A percentile compares a stretch with the other conserved stretches of the same genome.
Evolutionary conservation across 73 alveolate species (phyloP).

Genomic region (Breviolum minutum): DNA sequence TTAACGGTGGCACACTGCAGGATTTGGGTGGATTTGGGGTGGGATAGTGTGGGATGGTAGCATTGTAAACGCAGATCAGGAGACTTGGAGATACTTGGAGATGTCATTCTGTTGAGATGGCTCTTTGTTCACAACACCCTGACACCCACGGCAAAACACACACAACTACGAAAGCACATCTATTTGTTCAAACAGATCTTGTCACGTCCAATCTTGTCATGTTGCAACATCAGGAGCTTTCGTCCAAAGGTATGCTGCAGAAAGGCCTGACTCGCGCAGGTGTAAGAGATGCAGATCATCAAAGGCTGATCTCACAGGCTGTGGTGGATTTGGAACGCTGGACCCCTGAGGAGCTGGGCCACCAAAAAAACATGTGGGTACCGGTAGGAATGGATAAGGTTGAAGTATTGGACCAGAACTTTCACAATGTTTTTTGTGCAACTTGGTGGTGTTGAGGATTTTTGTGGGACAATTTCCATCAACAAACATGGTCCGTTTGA

Average conservation of each 20-base stretch:
- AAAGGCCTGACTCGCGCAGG: slow-evolving; percentile 69
- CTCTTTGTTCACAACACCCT: too few relatives aligned
- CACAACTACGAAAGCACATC: too few relatives aligned
- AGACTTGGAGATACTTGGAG: too few relatives aligned
- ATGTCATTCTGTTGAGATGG: too few relatives aligned
- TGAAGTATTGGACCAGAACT: too few relatives aligned
- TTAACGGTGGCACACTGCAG: not conserved
- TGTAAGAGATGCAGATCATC: slow-evolving; percentile 45
- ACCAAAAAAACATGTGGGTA: too few relatives aligned
- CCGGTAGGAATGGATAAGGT: too few relatives aligned
- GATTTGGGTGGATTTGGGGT: not conserved
- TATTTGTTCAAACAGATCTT: too few relatives aligned
- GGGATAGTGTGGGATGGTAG: too few relatives aligned
- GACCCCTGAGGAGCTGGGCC: slow-evolving; percentile 55
- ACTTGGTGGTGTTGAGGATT: not conserved
- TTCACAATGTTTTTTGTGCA: not conserved
- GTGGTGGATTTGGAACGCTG: slow-evolving; percentile 25
- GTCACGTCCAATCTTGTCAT: too few relatives aligned
- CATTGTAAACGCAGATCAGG: too few relatives aligned
- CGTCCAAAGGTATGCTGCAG: slow-evolving; percentile 11
- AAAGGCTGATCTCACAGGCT: not conserved
- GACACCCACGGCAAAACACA: too few relatives aligned
- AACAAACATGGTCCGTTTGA: not conserved
- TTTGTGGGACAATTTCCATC: not conserved
- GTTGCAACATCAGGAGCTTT: not conserved